Percentiles rank a stretch among this genome's conserved stretches.
phyloP scores from a whole-genome alignment of 2,329 filamentous ascomycete species.

The Fusarium camptoceras region DNA sequence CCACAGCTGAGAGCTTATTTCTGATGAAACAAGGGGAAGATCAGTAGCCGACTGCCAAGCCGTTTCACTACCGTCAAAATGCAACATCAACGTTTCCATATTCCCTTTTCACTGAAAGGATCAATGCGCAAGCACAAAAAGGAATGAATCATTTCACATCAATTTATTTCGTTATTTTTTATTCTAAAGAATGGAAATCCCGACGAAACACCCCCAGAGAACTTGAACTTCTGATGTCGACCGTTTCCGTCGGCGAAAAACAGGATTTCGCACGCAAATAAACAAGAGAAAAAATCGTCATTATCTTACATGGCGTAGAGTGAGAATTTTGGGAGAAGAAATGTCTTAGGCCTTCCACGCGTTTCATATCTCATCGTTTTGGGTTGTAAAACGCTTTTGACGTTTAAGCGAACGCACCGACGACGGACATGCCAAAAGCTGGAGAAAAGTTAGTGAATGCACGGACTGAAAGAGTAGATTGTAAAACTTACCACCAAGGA shows the following conservation, averaged over 20 bases:
- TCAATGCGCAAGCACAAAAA: neutral
- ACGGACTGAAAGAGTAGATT: neutral
- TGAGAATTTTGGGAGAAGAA: too few species aligned
- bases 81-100: neutral
- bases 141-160: neutral
- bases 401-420: conserved; percentile 33
- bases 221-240: neutral
- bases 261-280: neutral
- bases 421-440: conserved; percentile 38
- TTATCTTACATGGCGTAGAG: conserved; percentile 5
- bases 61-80: neutral
- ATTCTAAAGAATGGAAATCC: conserved; percentile 8
- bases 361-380: conserved; percentile 10
- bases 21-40: neutral
- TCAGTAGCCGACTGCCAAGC: neutral
- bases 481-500: conserved; percentile 60
- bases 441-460: neutral
- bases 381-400: conserved; percentile 2
- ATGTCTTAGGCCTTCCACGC: too few species aligned
- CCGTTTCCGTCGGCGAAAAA: neutral
- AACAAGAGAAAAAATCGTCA: conserved; percentile 2
- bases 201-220: neutral
- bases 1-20: neutral
- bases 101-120: neutral
- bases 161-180: conserved; percentile 14